These are phyloP conservation scores for Lomentospora prolificans DNA, from an alignment of 2,329 filamentous ascomycete species.

Conservation along the genomic window DNA sequence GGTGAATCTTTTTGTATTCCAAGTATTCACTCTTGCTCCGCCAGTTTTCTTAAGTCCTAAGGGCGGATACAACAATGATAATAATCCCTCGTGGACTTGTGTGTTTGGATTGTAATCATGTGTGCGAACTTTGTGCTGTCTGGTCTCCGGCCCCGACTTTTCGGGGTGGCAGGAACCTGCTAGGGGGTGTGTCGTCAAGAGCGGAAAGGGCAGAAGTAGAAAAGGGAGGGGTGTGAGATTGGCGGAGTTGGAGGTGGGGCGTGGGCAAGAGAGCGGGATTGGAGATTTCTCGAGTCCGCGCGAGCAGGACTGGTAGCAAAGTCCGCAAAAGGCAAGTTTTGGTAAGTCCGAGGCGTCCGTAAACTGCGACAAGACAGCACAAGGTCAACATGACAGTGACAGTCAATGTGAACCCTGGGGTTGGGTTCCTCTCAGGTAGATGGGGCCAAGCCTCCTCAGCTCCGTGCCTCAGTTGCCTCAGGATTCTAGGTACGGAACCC, in stretches of 20 bases:
- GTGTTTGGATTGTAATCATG: constrained; percentile 6
- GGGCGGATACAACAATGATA: neutral
- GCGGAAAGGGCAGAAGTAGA: neutral
- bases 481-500: neutral
- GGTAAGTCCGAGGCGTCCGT: constrained; percentile 2
- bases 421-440: neutral
- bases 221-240: neutral
- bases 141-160: neutral
- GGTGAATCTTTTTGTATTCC: constrained; percentile 6
- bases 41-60: constrained; percentile 1
- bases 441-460: neutral
- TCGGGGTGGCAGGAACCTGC: constrained; percentile 2
- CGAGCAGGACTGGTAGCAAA: neutral
- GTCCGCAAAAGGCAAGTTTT: constrained; percentile 1
- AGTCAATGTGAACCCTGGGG: neutral
- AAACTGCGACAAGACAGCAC: too few species aligned
- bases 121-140: constrained; percentile 4
- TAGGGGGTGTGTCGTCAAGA: neutral
- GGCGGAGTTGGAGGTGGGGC: neutral
- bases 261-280: neutral
- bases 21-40: neutral
- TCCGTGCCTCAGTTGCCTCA: constrained; percentile 1
- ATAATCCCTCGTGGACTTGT: constrained; percentile 7
- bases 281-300: neutral
- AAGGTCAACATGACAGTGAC: too few species aligned